Conservation (phyloP, 345 rosid species). For the Ceriops tagal region DNA sequence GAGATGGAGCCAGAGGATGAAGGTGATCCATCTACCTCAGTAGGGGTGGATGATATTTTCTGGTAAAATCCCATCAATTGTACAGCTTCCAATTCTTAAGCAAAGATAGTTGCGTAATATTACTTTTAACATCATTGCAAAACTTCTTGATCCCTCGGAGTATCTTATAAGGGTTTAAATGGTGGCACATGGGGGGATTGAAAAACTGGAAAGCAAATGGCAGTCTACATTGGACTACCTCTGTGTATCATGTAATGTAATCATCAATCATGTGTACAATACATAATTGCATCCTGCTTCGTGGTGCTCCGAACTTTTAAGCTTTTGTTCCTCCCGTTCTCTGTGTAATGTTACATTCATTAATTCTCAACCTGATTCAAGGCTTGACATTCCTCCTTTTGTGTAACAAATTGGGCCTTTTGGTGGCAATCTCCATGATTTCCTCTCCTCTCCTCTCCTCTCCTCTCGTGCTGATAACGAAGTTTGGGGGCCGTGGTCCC, state of each 20-base stretch:
- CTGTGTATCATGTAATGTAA: slow-evolving; percentile 18
- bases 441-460: no score
- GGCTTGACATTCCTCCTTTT: no score
- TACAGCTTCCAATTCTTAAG: slow-evolving; percentile 48
- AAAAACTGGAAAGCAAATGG: slow-evolving; percentile 4
- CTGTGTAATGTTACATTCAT: no score
- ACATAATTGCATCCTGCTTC: neutral
- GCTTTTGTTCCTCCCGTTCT: no score
- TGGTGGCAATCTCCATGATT: no score
- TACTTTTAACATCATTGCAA: neutral
- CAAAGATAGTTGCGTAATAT: slow-evolving; percentile 15
- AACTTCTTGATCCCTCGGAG: slow-evolving; percentile 6
- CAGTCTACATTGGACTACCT: slow-evolving; percentile 47
- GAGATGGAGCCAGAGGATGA: slow-evolving; percentile 71
- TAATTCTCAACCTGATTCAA: no score
- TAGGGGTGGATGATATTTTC: slow-evolving; percentile 64
- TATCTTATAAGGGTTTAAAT: slow-evolving; percentile 18
- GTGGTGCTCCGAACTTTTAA: neutral
- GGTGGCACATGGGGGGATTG: slow-evolving; percentile 1
- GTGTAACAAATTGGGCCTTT: no score
- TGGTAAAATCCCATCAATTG: slow-evolving; percentile 55
- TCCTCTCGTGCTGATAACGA: no score
- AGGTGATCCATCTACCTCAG: slow-evolving; percentile 33
- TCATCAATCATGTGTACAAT: neutral
- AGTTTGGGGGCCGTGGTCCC: no score